A percentile compares a stretch with the other conserved stretches of the same genome.
Evolutionary conservation across 75 land plant species (phyloP).

Genomic region (Larix kaempferi): DNA sequence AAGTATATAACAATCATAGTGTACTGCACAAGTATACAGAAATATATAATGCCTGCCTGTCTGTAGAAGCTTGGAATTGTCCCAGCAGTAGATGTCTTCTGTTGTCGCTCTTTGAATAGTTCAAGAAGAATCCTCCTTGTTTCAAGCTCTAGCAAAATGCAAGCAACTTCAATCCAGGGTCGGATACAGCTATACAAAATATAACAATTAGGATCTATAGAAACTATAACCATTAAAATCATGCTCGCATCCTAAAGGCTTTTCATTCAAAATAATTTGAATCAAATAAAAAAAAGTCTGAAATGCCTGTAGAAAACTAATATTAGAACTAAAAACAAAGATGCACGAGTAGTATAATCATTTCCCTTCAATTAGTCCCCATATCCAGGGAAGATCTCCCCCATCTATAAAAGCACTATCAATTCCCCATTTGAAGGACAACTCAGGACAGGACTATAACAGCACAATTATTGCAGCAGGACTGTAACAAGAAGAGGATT

Average conservation of each 20-base stretch:
- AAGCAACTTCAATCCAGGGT: conserved; percentile 5
- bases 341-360: background rate
- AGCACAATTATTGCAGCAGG: too few relatives aligned
- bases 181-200: background rate
- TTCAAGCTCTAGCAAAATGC: conserved; percentile 67
- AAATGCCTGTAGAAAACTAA: background rate
- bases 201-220: background rate
- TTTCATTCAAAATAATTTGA: background rate
- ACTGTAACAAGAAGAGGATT: too few relatives aligned
- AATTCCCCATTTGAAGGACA: too few relatives aligned
- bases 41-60: conserved; percentile 41
- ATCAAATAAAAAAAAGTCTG: background rate
- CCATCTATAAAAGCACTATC: too few relatives aligned
- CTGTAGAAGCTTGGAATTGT: conserved; percentile 90
- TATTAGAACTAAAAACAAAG: background rate
- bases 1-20: conserved; percentile 1
- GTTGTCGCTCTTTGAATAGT: conserved; percentile 83
- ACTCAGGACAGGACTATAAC: too few relatives aligned
- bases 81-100: conserved; percentile 77
- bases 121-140: conserved; percentile 92
- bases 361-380: background rate
- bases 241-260: background rate
- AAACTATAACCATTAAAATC: background rate
- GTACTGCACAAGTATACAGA: conserved; percentile 4
- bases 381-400: background rate